Percentiles rank a stretch among this genome's conserved stretches.
phyloP scores from a whole-genome alignment of 768 basidiomycete genomes.

The Boletellus ananiceps region DNA sequence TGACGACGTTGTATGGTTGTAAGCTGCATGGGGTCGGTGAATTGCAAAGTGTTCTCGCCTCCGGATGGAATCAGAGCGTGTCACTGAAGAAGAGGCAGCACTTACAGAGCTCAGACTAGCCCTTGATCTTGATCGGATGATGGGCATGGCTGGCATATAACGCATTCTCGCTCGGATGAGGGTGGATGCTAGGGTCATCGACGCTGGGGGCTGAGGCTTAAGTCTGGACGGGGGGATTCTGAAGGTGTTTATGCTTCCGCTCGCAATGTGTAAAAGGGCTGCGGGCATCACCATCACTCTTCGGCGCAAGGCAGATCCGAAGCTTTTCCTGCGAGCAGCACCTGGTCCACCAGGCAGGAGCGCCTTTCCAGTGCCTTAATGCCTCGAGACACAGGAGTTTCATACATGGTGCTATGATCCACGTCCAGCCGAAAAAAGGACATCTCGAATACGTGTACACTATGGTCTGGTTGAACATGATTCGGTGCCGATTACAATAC shows the following conservation, averaged over 20 bases:
- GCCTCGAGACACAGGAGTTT: not conserved
- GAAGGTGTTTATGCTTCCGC: not conserved
- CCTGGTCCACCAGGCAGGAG: not conserved
- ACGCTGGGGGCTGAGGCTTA: not conserved
- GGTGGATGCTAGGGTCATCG: conserved; percentile 3
- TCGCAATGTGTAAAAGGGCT: conserved; percentile 9
- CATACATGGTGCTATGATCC: not conserved
- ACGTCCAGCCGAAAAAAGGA: not conserved
- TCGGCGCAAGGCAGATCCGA: conserved; percentile 6
- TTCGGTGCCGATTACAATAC: conserved; percentile 1
- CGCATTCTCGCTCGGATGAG: conserved; percentile 7
- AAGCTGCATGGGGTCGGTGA: conserved; percentile 17
- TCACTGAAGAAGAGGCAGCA: not conserved
- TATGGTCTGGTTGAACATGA: not conserved
- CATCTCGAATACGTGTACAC: not conserved
- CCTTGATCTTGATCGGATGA: not conserved
- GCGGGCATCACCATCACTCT: conserved; percentile 9
- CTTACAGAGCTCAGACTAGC: conserved; percentile 10
- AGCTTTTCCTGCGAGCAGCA: conserved; percentile 1
- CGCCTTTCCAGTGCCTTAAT: no score
- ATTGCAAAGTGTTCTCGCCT: conserved; percentile 2
- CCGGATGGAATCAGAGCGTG: not conserved
- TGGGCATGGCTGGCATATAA: not conserved
- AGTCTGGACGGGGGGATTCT: not conserved
- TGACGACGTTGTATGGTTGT: conserved; percentile 19